phyloP scores from a whole-genome alignment of 345 rosid species.

The Gossypium bickii region DNA sequence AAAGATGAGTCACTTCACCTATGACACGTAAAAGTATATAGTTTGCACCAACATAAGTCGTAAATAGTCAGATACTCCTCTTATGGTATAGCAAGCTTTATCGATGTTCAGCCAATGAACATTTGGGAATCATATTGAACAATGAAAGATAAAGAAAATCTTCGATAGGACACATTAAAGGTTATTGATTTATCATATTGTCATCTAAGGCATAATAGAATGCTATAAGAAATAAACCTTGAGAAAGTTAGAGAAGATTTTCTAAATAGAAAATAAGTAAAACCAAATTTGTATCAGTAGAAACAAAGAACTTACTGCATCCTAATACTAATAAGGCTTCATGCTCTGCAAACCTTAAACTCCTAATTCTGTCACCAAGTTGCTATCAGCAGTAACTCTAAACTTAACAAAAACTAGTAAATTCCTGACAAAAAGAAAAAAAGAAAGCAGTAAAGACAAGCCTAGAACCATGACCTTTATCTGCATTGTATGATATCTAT shows the following conservation, averaged over 20 bases:
- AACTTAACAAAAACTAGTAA: no score
- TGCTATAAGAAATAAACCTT: not conserved
- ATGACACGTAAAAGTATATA: not conserved
- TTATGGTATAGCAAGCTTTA: not conserved
- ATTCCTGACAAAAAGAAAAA: no score
- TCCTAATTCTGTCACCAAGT: no score
- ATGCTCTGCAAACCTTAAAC: no score
- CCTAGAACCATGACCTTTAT: no score
- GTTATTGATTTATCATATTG: not conserved
- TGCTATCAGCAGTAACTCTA: no score
- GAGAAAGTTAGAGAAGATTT: not conserved
- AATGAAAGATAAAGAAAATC: not conserved
- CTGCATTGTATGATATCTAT: no score
- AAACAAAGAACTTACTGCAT: no score
- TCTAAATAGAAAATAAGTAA: no score
- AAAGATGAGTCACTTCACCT: not conserved
- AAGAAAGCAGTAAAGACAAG: no score
- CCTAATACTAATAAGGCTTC: no score
- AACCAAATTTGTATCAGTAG: no score
- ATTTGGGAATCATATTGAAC: not conserved
- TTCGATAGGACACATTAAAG: not conserved
- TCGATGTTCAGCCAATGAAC: not conserved
- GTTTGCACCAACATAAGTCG: not conserved
- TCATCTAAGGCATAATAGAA: not conserved
- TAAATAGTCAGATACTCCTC: not conserved